A percentile compares a stretch with the other conserved stretches of the same genome.
phyloP scores from a whole-genome alignment of 2,329 filamentous ascomycete species.

The Ilyonectria mors-panacis region DNA sequence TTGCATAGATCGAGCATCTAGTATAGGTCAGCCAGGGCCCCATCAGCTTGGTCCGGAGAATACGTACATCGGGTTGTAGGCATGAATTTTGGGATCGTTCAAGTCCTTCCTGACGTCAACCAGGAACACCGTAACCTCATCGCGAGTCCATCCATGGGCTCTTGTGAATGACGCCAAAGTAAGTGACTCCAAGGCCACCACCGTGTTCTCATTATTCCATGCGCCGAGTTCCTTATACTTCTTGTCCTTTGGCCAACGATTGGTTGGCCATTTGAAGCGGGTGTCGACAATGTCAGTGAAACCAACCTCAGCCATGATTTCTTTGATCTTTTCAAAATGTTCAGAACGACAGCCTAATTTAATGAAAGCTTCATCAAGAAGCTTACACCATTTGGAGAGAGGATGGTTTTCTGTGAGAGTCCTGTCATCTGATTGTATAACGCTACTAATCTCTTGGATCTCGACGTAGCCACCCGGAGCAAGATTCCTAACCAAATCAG shows the following conservation, averaged over 20 bases:
- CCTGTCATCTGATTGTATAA: constrained; percentile 33
- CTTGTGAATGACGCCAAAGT: constrained; percentile 50
- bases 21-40: too few species aligned
- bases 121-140: constrained; percentile 43
- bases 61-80: constrained; percentile 43
- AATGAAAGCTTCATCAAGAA: constrained; percentile 47
- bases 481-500: constrained; percentile 25
- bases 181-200: constrained; percentile 46
- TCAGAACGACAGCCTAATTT: constrained; percentile 49
- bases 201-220: constrained; percentile 45
- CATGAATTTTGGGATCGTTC: constrained; percentile 41
- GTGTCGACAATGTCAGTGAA: constrained; percentile 65
- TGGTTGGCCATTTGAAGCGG: constrained; percentile 63
- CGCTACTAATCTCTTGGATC: constrained; percentile 38
- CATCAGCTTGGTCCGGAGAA: too few species aligned
- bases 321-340: constrained; percentile 41
- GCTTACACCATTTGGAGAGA: constrained; percentile 43
- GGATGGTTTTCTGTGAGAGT: constrained; percentile 37
- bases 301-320: constrained; percentile 62
- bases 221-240: constrained; percentile 65
- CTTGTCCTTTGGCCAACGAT: constrained; percentile 64
- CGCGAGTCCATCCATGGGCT: constrained; percentile 40
- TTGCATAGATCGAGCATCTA: too few species aligned
- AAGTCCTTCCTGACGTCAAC: constrained; percentile 41
- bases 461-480: constrained; percentile 38